phyloP scores from a whole-genome alignment of 805 yeast genomes.

The Tetrapisispora iriomotensis region DNA sequence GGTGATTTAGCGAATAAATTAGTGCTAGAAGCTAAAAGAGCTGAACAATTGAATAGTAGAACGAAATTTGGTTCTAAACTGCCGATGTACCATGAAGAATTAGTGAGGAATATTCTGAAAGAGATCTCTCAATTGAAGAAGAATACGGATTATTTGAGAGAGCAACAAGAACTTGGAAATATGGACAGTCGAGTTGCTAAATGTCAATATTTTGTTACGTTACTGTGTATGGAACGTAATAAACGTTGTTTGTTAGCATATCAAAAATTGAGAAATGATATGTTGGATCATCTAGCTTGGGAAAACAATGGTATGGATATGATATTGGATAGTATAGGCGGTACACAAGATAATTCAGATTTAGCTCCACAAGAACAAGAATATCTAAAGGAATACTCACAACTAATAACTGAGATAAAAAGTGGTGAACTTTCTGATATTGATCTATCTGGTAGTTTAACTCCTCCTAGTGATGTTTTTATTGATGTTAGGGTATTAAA shows the following conservation, averaged over 20 bases:
- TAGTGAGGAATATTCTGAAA: conserved; percentile 56
- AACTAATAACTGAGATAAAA: conserved; percentile 63
- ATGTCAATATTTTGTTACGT: conserved; percentile 48
- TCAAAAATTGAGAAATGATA: conserved; percentile 58
- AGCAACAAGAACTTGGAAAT: conserved; percentile 15
- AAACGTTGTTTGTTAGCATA: conserved; percentile 85
- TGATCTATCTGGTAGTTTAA: conserved; percentile 80
- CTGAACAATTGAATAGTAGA: conserved; percentile 45
- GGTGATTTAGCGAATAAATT: conserved; percentile 82
- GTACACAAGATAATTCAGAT: conserved; percentile 33
- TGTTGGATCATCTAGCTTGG: conserved; percentile 66
- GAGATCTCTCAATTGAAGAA: conserved; percentile 59
- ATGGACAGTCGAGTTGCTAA: conserved; percentile 40
- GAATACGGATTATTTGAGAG: conserved; percentile 42
- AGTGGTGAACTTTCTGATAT: conserved; percentile 65
- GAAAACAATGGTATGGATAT: conserved; percentile 37
- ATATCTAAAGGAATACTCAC: conserved; percentile 61
- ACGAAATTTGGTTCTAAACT: conserved; percentile 12
- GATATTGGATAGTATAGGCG: conserved; percentile 10
- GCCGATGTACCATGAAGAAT: conserved; percentile 64
- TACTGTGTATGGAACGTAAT: conserved; percentile 73
- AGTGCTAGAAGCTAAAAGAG: conserved; percentile 75
- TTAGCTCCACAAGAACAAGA: conserved; percentile 73
- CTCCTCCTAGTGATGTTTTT: conserved; percentile 85
- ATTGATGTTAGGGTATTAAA: conserved; percentile 88